Evolutionary conservation across 2,329 filamentous ascomycete genomes (phyloP).

Genomic region (Colletotrichum liriopes): DNA sequence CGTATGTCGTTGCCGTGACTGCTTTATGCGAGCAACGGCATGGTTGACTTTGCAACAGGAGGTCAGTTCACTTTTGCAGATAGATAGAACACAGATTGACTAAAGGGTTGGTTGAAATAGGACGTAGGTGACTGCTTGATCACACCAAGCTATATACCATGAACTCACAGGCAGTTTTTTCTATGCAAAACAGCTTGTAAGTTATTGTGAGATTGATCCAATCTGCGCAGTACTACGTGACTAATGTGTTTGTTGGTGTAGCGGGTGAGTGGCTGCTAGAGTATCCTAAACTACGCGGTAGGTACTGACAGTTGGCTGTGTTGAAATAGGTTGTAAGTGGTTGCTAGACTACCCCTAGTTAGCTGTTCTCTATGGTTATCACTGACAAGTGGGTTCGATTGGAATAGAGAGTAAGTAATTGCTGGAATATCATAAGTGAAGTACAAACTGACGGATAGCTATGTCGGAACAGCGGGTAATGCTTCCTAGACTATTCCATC

Average conservation of each 20-base stretch:
- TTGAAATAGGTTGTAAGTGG: too few species aligned
- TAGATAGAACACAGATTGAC: not conserved
- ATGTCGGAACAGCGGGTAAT: too few species aligned
- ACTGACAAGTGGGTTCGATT: too few species aligned
- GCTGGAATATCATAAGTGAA: too few species aligned
- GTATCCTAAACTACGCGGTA: too few species aligned
- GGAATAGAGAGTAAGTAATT: too few species aligned
- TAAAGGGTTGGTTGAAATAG: not conserved
- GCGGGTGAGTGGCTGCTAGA: not conserved
- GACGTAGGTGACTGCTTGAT: not conserved
- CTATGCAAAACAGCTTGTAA: not conserved
- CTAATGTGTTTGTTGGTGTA: not conserved
- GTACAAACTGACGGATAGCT: too few species aligned
- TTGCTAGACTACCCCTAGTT: too few species aligned
- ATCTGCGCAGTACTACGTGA: not conserved
- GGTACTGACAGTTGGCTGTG: too few species aligned
- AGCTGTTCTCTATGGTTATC: too few species aligned
- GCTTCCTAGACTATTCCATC: too few species aligned
- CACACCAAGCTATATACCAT: not conserved
- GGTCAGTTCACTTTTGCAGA: not conserved
- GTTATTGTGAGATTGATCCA: not conserved
- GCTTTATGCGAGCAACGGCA: not conserved
- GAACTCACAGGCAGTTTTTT: not conserved
- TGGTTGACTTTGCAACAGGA: not conserved
- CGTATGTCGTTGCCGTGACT: not conserved